Evolutionary conservation across 1,284 basidiomycete species (phyloP).

Genomic region (Coriolopsis trogii): DNA sequence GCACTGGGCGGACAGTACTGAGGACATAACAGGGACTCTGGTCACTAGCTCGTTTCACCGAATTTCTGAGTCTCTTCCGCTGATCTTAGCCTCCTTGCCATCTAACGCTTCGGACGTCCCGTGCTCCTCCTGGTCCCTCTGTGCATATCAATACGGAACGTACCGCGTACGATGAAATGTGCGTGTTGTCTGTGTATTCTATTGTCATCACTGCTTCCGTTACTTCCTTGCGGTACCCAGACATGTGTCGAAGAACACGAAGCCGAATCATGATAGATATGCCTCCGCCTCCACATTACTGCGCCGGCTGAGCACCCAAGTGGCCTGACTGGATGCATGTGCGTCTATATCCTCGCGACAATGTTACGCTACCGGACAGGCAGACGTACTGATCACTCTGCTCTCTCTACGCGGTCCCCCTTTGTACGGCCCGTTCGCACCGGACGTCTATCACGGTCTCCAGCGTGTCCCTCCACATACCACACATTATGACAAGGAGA

Average conservation of each 20-base stretch:
- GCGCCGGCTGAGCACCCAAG: constrained; percentile 78
- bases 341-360: constrained; percentile 38
- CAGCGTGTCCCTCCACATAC: too few species aligned
- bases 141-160: constrained; percentile 54
- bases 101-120: constrained; percentile 4
- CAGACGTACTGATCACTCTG: constrained; percentile 13
- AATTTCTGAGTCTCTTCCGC: too few species aligned
- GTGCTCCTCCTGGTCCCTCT: constrained; percentile 7
- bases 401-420: constrained; percentile 4
- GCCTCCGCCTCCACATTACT: constrained; percentile 73
- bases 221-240: constrained; percentile 41
- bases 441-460: background rate
- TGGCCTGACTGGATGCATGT: constrained; percentile 86
- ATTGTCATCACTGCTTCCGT: background rate
- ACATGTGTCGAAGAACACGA: constrained; percentile 85
- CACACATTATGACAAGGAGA: constrained; percentile 83
- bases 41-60: too few species aligned
- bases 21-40: too few species aligned
- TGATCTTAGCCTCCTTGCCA: background rate
- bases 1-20: too few species aligned
- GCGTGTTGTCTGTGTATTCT: constrained; percentile 29
- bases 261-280: constrained; percentile 76
- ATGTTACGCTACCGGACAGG: constrained; percentile 16
- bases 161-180: constrained; percentile 81
- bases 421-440: constrained; percentile 1